A percentile compares a stretch with the other conserved stretches of the same genome.
These are phyloP conservation scores for Claviceps africana DNA, from an alignment of 2,329 filamentous ascomycete species.

Conservation along the genomic window DNA sequence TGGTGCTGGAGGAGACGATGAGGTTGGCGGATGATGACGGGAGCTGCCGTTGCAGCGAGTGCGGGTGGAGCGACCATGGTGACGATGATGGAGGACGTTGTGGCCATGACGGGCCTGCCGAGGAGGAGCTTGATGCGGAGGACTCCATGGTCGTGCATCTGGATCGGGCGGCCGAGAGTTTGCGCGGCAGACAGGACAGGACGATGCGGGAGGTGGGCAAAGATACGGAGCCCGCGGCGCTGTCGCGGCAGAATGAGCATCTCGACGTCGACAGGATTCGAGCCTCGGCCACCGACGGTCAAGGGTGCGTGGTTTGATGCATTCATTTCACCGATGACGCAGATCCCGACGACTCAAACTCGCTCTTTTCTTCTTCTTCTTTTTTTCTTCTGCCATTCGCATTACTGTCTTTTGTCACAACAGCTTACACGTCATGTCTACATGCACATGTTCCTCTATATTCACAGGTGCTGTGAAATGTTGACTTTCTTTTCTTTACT, in stretches of 20 bases:
- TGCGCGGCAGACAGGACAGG: conserved; percentile 3
- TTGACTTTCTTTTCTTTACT: neutral
- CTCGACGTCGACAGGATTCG: conserved; percentile 11
- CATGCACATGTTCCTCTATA: neutral
- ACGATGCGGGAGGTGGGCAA: conserved; percentile 4
- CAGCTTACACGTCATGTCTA: neutral
- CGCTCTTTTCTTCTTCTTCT: too few species aligned
- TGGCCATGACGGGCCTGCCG: neutral
- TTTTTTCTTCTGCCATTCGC: neutral
- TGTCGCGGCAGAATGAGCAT: conserved; percentile 6
- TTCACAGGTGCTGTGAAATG: neutral
- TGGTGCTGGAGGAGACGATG: conserved; percentile 51
- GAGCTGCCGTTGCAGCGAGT: conserved; percentile 26
- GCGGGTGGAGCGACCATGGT: conserved; percentile 14
- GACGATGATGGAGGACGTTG: neutral
- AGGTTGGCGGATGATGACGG: conserved; percentile 31
- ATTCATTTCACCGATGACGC: conserved; percentile 9
- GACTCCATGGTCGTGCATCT: conserved; percentile 12
- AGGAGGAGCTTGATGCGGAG: conserved; percentile 5
- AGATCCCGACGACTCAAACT: neutral
- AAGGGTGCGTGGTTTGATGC: conserved; percentile 21
- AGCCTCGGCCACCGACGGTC: conserved; percentile 9
- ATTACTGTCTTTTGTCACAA: neutral
- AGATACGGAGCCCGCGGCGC: conserved; percentile 1
- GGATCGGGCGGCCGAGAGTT: conserved; percentile 1